Percentiles rank a stretch among this genome's conserved stretches.
Conservation (phyloP, 2,329 filamentous ascomycete genomes). For the Stromatinia cepivora region DNA sequence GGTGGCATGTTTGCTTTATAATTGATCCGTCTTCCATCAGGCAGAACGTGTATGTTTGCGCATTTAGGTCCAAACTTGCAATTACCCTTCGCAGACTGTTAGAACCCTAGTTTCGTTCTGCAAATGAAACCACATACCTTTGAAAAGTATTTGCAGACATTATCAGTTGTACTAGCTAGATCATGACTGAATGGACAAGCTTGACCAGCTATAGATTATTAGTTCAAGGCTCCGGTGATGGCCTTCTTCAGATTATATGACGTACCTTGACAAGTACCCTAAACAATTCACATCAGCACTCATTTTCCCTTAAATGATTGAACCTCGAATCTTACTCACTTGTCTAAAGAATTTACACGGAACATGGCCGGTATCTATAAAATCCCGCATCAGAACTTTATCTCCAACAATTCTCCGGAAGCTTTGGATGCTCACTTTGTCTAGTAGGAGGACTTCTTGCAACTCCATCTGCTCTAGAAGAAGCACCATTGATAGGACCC, state of each 20-base stretch:
- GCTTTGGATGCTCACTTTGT: conserved; percentile 22
- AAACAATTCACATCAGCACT: background rate
- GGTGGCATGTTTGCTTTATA: conserved; percentile 59
- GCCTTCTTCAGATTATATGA: background rate
- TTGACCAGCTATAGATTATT: conserved; percentile 62
- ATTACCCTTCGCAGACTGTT: conserved; percentile 67
- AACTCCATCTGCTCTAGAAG: conserved; percentile 18
- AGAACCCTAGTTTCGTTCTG: conserved; percentile 19
- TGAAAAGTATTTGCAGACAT: conserved; percentile 97
- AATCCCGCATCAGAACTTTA: conserved; percentile 18
- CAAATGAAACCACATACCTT: conserved; percentile 64
- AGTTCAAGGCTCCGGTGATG: conserved; percentile 50
- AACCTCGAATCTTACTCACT: conserved; percentile 6
- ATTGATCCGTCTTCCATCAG: conserved; percentile 90
- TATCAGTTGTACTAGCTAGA: conserved; percentile 78
- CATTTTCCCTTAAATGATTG: background rate
- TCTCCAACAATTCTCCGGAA: background rate
- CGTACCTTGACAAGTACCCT: conserved; percentile 26
- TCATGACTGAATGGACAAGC: conserved; percentile 97
- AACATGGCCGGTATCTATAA: conserved; percentile 24
- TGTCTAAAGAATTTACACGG: conserved; percentile 26
- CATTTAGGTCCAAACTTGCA: conserved; percentile 99
- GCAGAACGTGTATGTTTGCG: conserved; percentile 92
- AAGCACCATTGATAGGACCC: background rate
- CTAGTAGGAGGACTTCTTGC: conserved; percentile 24